These are phyloP conservation scores for Suillus tomentosus DNA, from an alignment of 768 basidiomycete genomes.

Conservation along the genomic window DNA sequence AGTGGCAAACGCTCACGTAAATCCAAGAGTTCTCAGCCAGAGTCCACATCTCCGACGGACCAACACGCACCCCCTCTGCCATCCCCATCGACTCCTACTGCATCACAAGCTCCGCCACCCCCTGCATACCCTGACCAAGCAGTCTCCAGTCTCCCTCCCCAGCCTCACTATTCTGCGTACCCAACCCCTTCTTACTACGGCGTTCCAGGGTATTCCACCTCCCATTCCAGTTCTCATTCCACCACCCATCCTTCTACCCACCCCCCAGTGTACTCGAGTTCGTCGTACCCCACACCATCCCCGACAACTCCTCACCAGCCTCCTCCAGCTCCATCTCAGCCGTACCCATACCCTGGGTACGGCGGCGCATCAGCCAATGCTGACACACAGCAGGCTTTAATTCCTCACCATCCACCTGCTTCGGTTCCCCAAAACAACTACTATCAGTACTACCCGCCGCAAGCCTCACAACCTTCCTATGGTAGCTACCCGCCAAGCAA, in stretches of 20 bases:
- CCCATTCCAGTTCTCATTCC: constrained; percentile 2
- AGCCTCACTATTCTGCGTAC: constrained; percentile 36
- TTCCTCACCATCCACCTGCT: constrained; percentile 16
- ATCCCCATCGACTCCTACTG: constrained; percentile 34
- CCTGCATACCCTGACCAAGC: constrained; percentile 34
- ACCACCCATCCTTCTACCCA: constrained; percentile 16
- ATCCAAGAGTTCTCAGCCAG: constrained; percentile 29
- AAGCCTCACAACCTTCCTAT: constrained; percentile 28
- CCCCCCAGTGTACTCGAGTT: constrained; percentile 13
- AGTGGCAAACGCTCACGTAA: constrained; percentile 41
- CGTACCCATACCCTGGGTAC: constrained; percentile 29
- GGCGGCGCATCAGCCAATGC: constrained; percentile 18
- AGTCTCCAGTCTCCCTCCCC: constrained; percentile 26
- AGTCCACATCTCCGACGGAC: constrained; percentile 35
- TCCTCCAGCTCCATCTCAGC: constrained; percentile 20
- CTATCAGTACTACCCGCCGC: constrained; percentile 36
- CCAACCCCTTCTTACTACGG: constrained; percentile 35
- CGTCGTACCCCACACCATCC: constrained; percentile 23
- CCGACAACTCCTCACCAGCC: constrained; percentile 26
- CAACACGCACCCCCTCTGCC: constrained; percentile 25
- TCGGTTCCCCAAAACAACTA: constrained; percentile 24
- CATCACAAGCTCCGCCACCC: constrained; percentile 26
- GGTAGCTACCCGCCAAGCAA: constrained; percentile 28
- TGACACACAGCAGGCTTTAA: constrained; percentile 29
- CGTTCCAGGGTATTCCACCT: constrained; percentile 26